A percentile compares a stretch with the other conserved stretches of the same genome.
These are phyloP conservation scores for Petunia hybrid DNA, from an alignment of 305 asterid species.

Conservation along the genomic window DNA sequence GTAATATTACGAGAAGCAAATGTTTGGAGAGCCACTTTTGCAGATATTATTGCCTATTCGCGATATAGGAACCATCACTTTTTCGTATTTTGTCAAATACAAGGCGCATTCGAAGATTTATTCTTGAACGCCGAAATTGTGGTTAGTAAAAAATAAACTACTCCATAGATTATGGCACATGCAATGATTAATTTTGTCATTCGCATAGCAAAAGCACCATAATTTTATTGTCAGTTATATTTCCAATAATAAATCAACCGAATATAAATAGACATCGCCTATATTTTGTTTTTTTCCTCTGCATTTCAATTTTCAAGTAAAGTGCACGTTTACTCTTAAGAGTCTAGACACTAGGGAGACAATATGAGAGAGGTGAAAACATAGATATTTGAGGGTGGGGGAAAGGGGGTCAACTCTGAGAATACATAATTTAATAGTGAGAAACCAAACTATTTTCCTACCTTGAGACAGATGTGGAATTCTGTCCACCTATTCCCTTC, in stretches of 20 bases:
- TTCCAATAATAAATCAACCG: background rate
- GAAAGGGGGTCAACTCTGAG: conserved; percentile 5
- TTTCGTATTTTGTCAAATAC: background rate
- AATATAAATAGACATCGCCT: background rate
- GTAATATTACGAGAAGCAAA: no score
- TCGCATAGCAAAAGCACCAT: background rate
- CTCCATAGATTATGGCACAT: background rate
- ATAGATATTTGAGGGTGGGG: background rate
- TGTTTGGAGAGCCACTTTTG: no score
- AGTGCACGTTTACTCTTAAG: conserved; percentile 18
- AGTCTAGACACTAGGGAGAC: conserved; percentile 21
- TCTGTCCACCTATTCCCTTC: conserved; percentile 22
- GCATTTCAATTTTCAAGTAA: background rate
- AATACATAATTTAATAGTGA: background rate
- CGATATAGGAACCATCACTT: background rate
- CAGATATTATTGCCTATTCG: no score
- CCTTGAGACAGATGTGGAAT: conserved; percentile 31
- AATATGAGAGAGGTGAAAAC: conserved; percentile 31
- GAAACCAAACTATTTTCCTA: background rate
- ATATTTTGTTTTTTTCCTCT: conserved; percentile 11
- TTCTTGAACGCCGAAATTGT: background rate
- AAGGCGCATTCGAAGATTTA: background rate
- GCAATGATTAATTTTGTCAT: conserved; percentile 21
- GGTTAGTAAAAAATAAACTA: background rate
- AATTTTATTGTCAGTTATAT: background rate